phyloP scores from a whole-genome alignment of 2,329 filamentous ascomycete species.

The Monascus ruber region DNA sequence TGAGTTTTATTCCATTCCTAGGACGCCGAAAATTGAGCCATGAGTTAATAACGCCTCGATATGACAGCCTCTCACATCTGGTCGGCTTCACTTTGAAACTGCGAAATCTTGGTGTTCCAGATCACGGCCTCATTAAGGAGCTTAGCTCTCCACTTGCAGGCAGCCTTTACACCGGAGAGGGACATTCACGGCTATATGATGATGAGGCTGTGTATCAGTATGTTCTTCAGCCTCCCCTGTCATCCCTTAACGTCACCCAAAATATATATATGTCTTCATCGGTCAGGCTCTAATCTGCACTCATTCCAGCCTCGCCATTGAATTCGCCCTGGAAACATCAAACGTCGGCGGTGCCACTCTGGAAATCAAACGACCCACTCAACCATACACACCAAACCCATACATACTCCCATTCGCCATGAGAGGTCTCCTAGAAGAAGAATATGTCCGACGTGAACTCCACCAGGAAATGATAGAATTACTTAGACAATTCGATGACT shows the following conservation, averaged over 20 bases:
- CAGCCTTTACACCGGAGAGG: constrained; percentile 81
- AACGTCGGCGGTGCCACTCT: constrained; percentile 38
- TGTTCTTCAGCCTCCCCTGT: constrained; percentile 13
- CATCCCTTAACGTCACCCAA: background rate
- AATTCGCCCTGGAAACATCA: constrained; percentile 63
- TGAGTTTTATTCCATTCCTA: constrained; percentile 22
- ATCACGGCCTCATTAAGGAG: constrained; percentile 87
- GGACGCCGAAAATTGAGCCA: background rate
- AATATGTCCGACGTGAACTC: constrained; percentile 73
- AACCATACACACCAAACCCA: constrained; percentile 51
- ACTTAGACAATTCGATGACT: constrained; percentile 80
- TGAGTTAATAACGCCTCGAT: constrained; percentile 3
- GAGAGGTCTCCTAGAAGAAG: constrained; percentile 83
- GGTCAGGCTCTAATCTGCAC: constrained; percentile 1
- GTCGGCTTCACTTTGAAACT: constrained; percentile 89
- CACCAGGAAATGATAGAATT: constrained; percentile 66
- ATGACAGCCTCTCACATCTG: constrained; percentile 61
- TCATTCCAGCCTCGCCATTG: constrained; percentile 49
- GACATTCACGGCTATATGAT: constrained; percentile 87
- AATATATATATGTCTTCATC: background rate
- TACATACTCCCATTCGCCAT: constrained; percentile 94
- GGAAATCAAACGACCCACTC: constrained; percentile 40
- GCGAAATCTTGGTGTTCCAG: constrained; percentile 81
- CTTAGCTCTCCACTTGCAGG: constrained; percentile 80
- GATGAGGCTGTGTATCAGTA: constrained; percentile 74